These are phyloP conservation scores for Boletus eberwhitei DNA, from an alignment of 768 basidiomycete genomes.

Conservation along the genomic window DNA sequence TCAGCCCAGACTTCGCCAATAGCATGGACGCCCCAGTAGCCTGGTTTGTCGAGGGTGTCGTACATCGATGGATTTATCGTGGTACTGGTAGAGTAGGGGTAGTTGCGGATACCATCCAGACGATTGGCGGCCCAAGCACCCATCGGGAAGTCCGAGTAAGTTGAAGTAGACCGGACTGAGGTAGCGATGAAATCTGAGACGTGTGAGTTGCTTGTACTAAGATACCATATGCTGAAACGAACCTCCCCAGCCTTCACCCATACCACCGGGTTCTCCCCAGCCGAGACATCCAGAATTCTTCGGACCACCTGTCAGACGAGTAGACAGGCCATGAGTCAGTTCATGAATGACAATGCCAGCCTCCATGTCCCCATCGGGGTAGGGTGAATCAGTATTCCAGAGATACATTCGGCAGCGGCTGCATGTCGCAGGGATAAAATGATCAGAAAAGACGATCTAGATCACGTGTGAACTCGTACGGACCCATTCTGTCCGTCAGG, in stretches of 20 bases:
- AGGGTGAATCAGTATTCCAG: conserved; percentile 90
- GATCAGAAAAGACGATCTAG: background rate
- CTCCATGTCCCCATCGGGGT: conserved; percentile 93
- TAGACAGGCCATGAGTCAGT: conserved; percentile 84
- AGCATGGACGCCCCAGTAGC: conserved; percentile 91
- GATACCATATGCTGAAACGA: conserved; percentile 6
- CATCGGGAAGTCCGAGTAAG: conserved; percentile 83
- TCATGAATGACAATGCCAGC: conserved; percentile 97
- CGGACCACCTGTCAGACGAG: conserved; percentile 92
- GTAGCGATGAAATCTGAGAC: conserved; percentile 78
- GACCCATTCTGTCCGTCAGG: conserved; percentile 79
- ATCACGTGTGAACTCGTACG: conserved; percentile 2
- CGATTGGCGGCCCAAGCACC: conserved; percentile 93
- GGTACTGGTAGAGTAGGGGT: conserved; percentile 74
- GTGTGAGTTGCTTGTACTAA: background rate
- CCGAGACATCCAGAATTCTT: conserved; percentile 90
- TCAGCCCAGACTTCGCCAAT: conserved; percentile 96
- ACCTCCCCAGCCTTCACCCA: conserved; percentile 98
- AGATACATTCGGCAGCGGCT: conserved; percentile 91
- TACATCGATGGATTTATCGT: conserved; percentile 87
- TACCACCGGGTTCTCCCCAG: conserved; percentile 94
- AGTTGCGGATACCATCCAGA: conserved; percentile 79
- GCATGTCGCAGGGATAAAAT: background rate
- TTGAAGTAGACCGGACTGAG: conserved; percentile 68
- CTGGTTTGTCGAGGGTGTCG: conserved; percentile 90